Conservation (phyloP, 2,329 filamentous ascomycete species). For the Arthroderma sp. region DNA sequence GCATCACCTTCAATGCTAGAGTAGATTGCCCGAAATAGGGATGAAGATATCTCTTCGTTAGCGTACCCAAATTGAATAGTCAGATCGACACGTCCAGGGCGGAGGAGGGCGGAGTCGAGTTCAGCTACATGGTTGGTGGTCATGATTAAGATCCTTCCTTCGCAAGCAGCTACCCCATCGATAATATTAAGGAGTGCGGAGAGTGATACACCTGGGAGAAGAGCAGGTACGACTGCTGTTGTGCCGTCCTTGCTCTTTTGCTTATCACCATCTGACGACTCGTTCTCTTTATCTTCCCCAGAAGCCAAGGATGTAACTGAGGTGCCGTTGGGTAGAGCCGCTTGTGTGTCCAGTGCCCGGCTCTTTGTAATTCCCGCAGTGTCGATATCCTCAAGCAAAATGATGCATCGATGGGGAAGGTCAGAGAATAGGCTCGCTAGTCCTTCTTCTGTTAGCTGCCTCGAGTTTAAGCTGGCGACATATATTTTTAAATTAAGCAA, state of each 20-base stretch:
- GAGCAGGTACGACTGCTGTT: conserved; percentile 4
- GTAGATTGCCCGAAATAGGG: conserved; percentile 40
- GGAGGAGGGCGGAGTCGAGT: conserved; percentile 50
- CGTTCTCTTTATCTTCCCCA: no score
- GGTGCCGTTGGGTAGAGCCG: not conserved
- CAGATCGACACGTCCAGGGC: conserved; percentile 53
- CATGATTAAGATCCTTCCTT: conserved; percentile 61
- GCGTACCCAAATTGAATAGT: conserved; percentile 34
- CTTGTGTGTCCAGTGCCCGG: conserved; percentile 2
- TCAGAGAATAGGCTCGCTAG: conserved; percentile 51
- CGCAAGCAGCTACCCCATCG: conserved; percentile 55
- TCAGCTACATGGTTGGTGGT: conserved; percentile 55
- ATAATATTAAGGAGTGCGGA: conserved; percentile 57
- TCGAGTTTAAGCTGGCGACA: conserved; percentile 50
- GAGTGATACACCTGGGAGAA: conserved; percentile 41
- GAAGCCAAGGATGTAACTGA: no score
- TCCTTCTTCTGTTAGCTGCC: conserved; percentile 50
- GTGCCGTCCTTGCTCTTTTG: not conserved
- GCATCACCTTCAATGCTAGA: conserved; percentile 39
- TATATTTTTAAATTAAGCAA: conserved; percentile 55
- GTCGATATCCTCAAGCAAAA: conserved; percentile 66
- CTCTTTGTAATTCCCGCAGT: conserved; percentile 55
- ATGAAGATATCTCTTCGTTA: conserved; percentile 48
- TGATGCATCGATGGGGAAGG: conserved; percentile 56
- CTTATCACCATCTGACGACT: no score